Evolutionary conservation across 2,329 filamentous ascomycete genomes (phyloP).

Genomic region (Fusarium subglutinans): DNA sequence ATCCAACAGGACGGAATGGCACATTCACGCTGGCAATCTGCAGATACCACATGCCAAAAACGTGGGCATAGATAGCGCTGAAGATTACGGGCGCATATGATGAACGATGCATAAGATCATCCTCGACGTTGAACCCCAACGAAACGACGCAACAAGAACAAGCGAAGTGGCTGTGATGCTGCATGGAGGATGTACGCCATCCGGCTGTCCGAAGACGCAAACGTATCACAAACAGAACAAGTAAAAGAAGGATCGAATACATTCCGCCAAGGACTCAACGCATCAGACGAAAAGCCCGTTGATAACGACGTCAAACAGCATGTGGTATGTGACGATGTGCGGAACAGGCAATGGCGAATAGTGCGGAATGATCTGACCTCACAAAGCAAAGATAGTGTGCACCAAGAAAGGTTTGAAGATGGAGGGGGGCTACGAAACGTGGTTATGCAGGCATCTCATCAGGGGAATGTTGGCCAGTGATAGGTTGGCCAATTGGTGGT

Average conservation of each 20-base stretch:
- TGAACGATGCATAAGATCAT: conserved; percentile 1
- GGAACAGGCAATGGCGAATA: conserved; percentile 20
- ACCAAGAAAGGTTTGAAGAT: not conserved
- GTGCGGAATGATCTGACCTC: conserved; percentile 14
- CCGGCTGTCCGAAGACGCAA: conserved; percentile 21
- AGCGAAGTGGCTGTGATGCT: not conserved
- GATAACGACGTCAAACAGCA: not conserved
- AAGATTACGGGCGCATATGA: not conserved
- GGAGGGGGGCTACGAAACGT: conserved; percentile 34
- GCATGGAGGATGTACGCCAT: conserved; percentile 13
- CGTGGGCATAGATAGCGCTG: conserved; percentile 14
- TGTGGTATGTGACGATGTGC: conserved; percentile 4
- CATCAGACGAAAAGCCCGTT: not conserved
- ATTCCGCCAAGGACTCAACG: conserved; percentile 11
- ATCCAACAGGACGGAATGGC: not conserved
- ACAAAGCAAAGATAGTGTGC: not conserved
- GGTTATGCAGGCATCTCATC: conserved; percentile 28
- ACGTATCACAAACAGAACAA: conserved; percentile 25
- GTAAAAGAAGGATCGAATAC: conserved; percentile 24
- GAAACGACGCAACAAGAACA: not conserved
- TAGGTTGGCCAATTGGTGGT: conserved; percentile 6
- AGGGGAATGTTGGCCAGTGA: conserved; percentile 12
- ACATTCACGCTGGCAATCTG: not conserved
- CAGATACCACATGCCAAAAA: conserved; percentile 18
- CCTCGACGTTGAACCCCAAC: not conserved